Evolutionary conservation across 768 basidiomycete species (phyloP).

Genomic region (Galerina sulciceps): DNA sequence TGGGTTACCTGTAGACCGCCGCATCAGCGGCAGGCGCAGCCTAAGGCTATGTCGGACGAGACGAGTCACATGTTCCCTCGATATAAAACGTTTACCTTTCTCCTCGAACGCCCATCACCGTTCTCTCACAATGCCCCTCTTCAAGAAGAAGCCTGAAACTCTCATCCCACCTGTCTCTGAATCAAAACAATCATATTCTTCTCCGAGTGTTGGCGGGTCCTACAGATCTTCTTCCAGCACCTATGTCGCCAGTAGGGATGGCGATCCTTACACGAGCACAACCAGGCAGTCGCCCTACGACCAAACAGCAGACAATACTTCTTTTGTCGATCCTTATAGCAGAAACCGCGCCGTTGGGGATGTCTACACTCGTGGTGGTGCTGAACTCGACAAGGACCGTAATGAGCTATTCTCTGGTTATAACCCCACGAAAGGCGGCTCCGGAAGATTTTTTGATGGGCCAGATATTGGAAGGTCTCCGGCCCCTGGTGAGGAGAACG

Average conservation of each 20-base stretch:
- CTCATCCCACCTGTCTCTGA: conserved; percentile 69
- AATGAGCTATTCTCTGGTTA: conserved; percentile 78
- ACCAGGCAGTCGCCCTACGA: conserved; percentile 22
- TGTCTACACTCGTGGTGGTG: conserved; percentile 65
- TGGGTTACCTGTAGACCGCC: too few species aligned
- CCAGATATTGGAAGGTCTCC: conserved; percentile 50
- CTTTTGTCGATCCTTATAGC: conserved; percentile 50
- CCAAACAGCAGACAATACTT: conserved; percentile 14
- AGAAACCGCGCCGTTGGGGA: conserved; percentile 62
- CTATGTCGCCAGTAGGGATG: conserved; percentile 73
- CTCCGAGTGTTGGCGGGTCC: conserved; percentile 14
- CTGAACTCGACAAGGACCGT: conserved; percentile 67
- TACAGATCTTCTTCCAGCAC: conserved; percentile 58
- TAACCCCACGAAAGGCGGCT: conserved; percentile 62
- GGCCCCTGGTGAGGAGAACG: conserved; percentile 70
- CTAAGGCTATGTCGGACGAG: conserved; percentile 1
- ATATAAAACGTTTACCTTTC: not conserved
- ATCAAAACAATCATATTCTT: conserved; percentile 29
- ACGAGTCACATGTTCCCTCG: not conserved
- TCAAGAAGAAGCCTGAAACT: conserved; percentile 67
- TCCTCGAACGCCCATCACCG: conserved; percentile 11
- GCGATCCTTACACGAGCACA: conserved; percentile 52
- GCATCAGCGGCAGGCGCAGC: not conserved
- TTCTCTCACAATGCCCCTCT: conserved; percentile 58
- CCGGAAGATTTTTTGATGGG: conserved; percentile 74